Evolutionary conservation across 1,284 basidiomycete genomes (phyloP).

Genomic region (Gymnopus androsaceus): DNA sequence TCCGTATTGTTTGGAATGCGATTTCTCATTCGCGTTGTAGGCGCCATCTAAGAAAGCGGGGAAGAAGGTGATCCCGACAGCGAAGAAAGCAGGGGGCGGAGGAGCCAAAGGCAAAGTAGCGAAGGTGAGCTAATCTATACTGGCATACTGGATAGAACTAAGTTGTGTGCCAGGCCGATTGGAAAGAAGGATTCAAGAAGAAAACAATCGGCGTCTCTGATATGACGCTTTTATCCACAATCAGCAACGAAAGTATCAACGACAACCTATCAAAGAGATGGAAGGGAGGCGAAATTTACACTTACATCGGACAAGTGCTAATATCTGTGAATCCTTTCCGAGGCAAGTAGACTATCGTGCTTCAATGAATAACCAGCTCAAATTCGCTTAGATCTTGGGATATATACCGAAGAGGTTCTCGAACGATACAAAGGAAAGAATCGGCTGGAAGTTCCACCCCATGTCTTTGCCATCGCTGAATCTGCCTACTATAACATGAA

Average conservation of each 20-base stretch:
- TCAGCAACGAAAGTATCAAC: conserved; percentile 98
- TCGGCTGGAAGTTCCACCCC: conserved; percentile 95
- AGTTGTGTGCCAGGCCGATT: conserved; percentile 77
- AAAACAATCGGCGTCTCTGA: conserved; percentile 97
- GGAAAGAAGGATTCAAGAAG: conserved; percentile 98
- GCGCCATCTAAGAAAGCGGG: conserved; percentile 90
- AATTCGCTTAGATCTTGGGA: conserved; percentile 77
- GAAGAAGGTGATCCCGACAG: conserved; percentile 73
- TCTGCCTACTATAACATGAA: conserved; percentile 99
- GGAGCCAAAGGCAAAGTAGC: conserved; percentile 62
- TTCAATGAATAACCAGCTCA: neutral
- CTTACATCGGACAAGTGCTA: conserved; percentile 96
- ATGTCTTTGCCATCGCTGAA: conserved; percentile 98
- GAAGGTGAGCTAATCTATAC: conserved; percentile 51
- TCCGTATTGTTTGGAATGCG: neutral
- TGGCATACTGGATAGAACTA: neutral
- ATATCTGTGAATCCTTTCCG: conserved; percentile 99
- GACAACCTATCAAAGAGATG: conserved; percentile 97
- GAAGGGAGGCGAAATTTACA: conserved; percentile 96
- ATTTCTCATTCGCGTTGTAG: conserved; percentile 39
- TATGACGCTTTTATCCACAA: conserved; percentile 97
- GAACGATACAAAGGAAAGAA: conserved; percentile 96
- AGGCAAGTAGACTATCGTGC: conserved; percentile 54
- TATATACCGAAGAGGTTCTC: conserved; percentile 90
- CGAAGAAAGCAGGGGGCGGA: conserved; percentile 59